phyloP scores from a whole-genome alignment of 2,329 filamentous ascomycete genomes.

The Scedosporium aurantiacum region DNA sequence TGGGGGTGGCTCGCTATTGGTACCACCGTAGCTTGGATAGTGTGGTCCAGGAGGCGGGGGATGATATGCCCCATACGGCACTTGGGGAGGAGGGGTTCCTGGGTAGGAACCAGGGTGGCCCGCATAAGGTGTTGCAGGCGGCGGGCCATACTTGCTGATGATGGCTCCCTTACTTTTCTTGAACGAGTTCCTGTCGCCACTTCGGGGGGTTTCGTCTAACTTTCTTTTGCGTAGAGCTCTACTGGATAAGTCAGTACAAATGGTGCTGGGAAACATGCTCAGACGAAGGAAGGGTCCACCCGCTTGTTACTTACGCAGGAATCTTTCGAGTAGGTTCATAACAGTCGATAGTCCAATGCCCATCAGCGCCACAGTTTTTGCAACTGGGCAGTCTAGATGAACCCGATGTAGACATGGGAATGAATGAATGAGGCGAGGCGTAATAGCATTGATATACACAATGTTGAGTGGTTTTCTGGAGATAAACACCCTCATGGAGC shows the following conservation, averaged over 20 bases:
- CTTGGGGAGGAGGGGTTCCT: constrained; percentile 8
- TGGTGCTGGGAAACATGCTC: constrained; percentile 6
- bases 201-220: background rate
- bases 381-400: constrained; percentile 27
- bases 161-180: constrained; percentile 18
- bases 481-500: no score
- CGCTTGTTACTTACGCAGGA: constrained; percentile 35
- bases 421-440: background rate
- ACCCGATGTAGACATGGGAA: background rate
- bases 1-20: constrained; percentile 17
- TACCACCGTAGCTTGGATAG: constrained; percentile 15
- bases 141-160: constrained; percentile 24
- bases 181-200: background rate
- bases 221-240: background rate
- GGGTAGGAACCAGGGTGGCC: constrained; percentile 4
- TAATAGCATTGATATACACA: background rate
- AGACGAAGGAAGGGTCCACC: background rate
- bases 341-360: constrained; percentile 43
- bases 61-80: constrained; percentile 16
- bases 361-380: constrained; percentile 41
- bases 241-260: constrained; percentile 24
- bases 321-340: constrained; percentile 36
- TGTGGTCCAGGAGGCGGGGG: constrained; percentile 13
- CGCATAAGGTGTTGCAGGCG: constrained; percentile 10
- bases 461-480: background rate